These are phyloP conservation scores for Entomortierella lignicola DNA, from an alignment of 192 early-diverging fungal species.

Conservation along the genomic window DNA sequence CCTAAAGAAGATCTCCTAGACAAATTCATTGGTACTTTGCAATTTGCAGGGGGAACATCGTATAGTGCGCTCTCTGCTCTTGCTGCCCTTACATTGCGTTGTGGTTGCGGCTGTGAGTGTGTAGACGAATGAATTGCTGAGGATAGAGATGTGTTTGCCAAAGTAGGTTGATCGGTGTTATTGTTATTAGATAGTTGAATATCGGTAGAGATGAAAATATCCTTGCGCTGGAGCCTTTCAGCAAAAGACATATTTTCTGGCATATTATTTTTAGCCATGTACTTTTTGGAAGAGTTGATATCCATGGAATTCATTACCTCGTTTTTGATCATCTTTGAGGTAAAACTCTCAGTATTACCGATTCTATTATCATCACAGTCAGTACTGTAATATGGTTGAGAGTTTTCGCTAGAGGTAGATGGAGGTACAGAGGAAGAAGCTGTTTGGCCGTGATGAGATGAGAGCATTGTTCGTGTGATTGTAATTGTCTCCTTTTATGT, in stretches of 20 bases:
- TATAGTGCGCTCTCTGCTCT: background rate
- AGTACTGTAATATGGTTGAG: constrained; percentile 13
- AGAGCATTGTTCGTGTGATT: constrained; percentile 24
- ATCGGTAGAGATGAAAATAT: constrained; percentile 26
- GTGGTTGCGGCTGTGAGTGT: constrained; percentile 4
- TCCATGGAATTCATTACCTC: constrained; percentile 19
- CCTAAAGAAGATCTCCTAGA: constrained; percentile 21
- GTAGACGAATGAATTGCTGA: background rate
- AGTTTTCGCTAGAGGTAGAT: constrained; percentile 6
- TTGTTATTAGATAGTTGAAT: background rate
- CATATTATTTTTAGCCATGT: background rate
- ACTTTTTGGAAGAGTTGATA: constrained; percentile 3
- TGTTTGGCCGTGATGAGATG: constrained; percentile 40
- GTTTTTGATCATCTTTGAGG: constrained; percentile 1
- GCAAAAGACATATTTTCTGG: no score
- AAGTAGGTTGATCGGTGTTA: background rate
- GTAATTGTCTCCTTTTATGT: background rate
- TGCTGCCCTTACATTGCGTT: constrained; percentile 4
- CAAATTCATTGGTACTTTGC: constrained; percentile 20
- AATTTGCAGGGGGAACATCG: constrained; percentile 28
- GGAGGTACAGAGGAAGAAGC: background rate
- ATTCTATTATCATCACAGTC: background rate
- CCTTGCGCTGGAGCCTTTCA: no score
- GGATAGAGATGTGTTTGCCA: background rate
- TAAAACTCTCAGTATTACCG: constrained; percentile 5